Evolutionary conservation across 305 asterid species (phyloP).

Genomic region (Solanum aculeatissimum): DNA sequence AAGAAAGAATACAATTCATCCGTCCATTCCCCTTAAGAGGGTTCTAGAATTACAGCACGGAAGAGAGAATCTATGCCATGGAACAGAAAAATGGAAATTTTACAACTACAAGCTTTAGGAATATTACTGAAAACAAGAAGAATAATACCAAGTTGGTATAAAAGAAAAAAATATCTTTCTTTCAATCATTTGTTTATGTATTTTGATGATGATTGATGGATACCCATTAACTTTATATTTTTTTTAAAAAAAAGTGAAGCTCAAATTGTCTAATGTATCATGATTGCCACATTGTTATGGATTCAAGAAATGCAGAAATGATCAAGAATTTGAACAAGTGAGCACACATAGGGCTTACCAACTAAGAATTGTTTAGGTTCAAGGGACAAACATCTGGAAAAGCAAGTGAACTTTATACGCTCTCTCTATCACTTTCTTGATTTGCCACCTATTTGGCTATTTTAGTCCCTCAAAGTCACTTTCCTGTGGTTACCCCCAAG

Average conservation of each 20-base stretch:
- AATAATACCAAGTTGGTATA: constrained; percentile 38
- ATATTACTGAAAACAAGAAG: constrained; percentile 51
- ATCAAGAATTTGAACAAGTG: not conserved
- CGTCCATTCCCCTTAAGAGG: constrained; percentile 36
- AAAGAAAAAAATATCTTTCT: constrained; percentile 25
- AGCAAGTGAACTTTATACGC: constrained; percentile 24
- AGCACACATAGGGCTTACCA: not conserved
- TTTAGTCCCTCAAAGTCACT: constrained; percentile 2
- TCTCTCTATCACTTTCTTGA: constrained; percentile 15
- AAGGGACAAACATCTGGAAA: constrained; percentile 21
- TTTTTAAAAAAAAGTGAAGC: constrained; percentile 21
- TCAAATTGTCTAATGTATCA: constrained; percentile 39
- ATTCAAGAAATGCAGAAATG: not conserved
- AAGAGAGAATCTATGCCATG: constrained; percentile 56
- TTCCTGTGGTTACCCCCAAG: constrained; percentile 8
- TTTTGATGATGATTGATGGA: constrained; percentile 60
- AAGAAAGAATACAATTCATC: constrained; percentile 12
- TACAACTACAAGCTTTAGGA: constrained; percentile 23
- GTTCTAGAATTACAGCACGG: constrained; percentile 26
- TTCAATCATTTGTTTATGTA: constrained; percentile 68
- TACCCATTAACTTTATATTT: constrained; percentile 49
- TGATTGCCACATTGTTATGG: constrained; percentile 17
- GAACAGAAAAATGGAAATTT: constrained; percentile 1
- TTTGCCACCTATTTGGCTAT: constrained; percentile 2
- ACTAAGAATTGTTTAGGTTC: constrained; percentile 11